Conservation (phyloP, 1,139 yeast genomes). For the Blastobotrys petasosporus region DNA sequence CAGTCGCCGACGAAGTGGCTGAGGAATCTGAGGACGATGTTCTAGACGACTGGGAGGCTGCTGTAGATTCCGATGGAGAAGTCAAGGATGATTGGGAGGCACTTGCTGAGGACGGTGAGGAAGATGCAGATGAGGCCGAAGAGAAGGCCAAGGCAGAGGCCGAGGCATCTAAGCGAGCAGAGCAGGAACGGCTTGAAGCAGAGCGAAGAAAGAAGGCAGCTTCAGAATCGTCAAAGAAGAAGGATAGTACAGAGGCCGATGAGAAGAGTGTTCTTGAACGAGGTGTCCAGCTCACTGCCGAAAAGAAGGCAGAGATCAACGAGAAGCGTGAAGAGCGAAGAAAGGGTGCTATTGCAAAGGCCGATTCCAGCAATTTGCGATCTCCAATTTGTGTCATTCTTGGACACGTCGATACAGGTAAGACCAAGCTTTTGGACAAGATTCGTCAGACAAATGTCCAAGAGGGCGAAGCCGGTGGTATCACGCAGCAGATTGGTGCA, state of each 20-base stretch:
- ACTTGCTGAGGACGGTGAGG: slow-evolving; percentile 28
- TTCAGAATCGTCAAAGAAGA: slow-evolving; percentile 18
- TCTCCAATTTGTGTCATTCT: slow-evolving; percentile 98
- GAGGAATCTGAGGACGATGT: slow-evolving; percentile 30
- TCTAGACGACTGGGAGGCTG: slow-evolving; percentile 38
- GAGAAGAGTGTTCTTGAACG: slow-evolving; percentile 26
- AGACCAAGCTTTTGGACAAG: slow-evolving; percentile 91
- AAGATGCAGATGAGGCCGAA: slow-evolving; percentile 18
- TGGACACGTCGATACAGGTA: slow-evolving; percentile 99
- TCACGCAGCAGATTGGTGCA: slow-evolving; percentile 99
- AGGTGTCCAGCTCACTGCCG: slow-evolving; percentile 23
- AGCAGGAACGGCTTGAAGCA: slow-evolving; percentile 13
- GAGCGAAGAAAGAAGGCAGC: slow-evolving; percentile 18
- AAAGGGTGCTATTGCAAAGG: slow-evolving; percentile 36
- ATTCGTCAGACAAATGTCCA: slow-evolving; percentile 98
- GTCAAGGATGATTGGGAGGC: slow-evolving; percentile 33
- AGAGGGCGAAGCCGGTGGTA: slow-evolving; percentile 99
- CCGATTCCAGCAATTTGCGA: slow-evolving; percentile 53
- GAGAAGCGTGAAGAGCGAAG: slow-evolving; percentile 37
- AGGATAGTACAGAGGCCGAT: slow-evolving; percentile 23
- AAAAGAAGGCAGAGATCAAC: slow-evolving; percentile 28
- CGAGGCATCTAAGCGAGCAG: slow-evolving; percentile 24
- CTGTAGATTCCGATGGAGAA: slow-evolving; percentile 36
- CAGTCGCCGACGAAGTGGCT: slow-evolving; percentile 22
- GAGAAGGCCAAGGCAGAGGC: slow-evolving; percentile 24